A percentile compares a stretch with the other conserved stretches of the same genome.
Evolutionary conservation across 2,329 filamentous ascomycete genomes (phyloP).

Genomic region (Beauveria caledonica): DNA sequence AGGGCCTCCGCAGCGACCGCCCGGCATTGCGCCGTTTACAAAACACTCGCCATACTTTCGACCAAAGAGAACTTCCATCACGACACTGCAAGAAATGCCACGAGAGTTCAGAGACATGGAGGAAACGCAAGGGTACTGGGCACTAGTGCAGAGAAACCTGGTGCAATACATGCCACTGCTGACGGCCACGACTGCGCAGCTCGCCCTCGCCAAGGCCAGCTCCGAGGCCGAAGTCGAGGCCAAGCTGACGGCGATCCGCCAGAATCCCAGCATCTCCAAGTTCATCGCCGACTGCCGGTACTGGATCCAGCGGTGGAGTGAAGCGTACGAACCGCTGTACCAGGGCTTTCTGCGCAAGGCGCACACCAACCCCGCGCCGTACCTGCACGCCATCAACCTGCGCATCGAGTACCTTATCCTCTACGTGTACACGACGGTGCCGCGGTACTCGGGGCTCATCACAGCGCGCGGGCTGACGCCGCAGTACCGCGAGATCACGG

Average conservation of each 20-base stretch:
- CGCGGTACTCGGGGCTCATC: conserved; percentile 29
- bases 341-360: conserved; percentile 19
- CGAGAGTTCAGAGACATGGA: conserved; percentile 23
- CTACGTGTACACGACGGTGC: conserved; percentile 30
- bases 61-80: conserved; percentile 23
- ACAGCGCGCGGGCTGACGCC: conserved; percentile 31
- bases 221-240: conserved; percentile 21
- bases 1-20: conserved; percentile 16
- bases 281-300: conserved; percentile 29
- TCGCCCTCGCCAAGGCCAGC: conserved; percentile 21
- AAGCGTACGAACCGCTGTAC: conserved; percentile 30
- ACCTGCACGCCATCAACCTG: conserved; percentile 31
- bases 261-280: conserved; percentile 22
- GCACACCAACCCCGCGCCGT: conserved; percentile 17
- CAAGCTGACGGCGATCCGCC: conserved; percentile 24
- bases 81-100: conserved; percentile 25
- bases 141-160: conserved; percentile 28
- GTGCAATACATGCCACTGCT: conserved; percentile 29
- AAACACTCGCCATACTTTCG: conserved; percentile 30
- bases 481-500: conserved; percentile 33
- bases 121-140: conserved; percentile 31
- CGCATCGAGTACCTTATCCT: conserved; percentile 36
- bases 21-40: conserved; percentile 28
- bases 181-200: conserved; percentile 22
- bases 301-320: conserved; percentile 32